Percentiles rank a stretch among this genome's conserved stretches.
These are phyloP conservation scores for Xylariales sp. DNA, from an alignment of 2,329 filamentous ascomycete genomes.

Conservation along the genomic window DNA sequence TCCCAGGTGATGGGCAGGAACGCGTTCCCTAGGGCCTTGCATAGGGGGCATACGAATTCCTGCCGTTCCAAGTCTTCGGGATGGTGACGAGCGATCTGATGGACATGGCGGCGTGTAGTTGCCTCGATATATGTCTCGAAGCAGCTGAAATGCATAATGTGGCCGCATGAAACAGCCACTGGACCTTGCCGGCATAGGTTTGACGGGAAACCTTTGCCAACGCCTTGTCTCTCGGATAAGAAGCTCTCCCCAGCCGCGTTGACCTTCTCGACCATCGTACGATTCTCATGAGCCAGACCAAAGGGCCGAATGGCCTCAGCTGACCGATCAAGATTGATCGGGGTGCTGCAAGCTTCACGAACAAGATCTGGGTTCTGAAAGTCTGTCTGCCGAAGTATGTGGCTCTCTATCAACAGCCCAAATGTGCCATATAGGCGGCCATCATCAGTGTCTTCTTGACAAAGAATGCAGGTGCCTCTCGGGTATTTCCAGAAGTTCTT, in stretches of 20 bases:
- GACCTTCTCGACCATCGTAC: slow-evolving; percentile 69
- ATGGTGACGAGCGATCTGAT: slow-evolving; percentile 92
- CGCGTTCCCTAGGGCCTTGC: slow-evolving; percentile 91
- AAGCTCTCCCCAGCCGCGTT: slow-evolving; percentile 68
- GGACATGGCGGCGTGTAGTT: slow-evolving; percentile 75
- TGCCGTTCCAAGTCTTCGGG: slow-evolving; percentile 74
- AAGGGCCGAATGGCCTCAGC: slow-evolving; percentile 82
- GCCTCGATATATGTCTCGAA: slow-evolving; percentile 90
- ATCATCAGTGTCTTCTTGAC: slow-evolving; percentile 93
- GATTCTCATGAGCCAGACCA: slow-evolving; percentile 85
- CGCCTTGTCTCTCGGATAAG: slow-evolving; percentile 68
- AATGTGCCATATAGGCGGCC: slow-evolving; percentile 88
- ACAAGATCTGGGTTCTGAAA: slow-evolving; percentile 78
- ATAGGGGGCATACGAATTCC: slow-evolving; percentile 94
- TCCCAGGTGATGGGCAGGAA: slow-evolving; percentile 97
- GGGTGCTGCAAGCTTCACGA: slow-evolving; percentile 73
- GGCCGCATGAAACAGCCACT: slow-evolving; percentile 86
- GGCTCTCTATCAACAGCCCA: slow-evolving; percentile 80
- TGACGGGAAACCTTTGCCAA: slow-evolving; percentile 84
- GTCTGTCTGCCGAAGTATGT: slow-evolving; percentile 81
- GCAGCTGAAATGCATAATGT: slow-evolving; percentile 97
- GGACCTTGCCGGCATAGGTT: slow-evolving; percentile 65
- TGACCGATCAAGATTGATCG: slow-evolving; percentile 76
- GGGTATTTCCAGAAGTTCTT: slow-evolving; percentile 87
- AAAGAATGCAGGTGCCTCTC: slow-evolving; percentile 87